Evolutionary conservation across 2,329 filamentous ascomycete genomes (phyloP).

Genomic region (Trichophyton simii): DNA sequence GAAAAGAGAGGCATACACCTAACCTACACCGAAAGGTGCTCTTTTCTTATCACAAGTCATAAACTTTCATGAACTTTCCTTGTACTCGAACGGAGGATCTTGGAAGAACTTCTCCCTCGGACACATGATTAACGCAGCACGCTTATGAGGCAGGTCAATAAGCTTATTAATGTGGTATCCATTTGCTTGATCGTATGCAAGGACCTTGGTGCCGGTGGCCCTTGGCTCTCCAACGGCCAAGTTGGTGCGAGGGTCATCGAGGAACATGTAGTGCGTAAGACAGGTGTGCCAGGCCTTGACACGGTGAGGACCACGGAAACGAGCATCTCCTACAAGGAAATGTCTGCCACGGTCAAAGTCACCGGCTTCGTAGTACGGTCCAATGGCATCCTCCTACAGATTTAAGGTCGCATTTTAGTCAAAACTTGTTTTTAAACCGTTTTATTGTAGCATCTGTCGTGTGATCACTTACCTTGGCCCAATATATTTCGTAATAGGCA

Average conservation of each 20-base stretch:
- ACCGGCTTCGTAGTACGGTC: constrained; percentile 44
- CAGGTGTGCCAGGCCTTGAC: constrained; percentile 48
- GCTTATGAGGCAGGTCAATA: constrained; percentile 59
- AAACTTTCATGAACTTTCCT: neutral
- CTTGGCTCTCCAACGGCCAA: constrained; percentile 54
- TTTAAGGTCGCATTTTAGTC: neutral
- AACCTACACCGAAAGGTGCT: constrained; percentile 9
- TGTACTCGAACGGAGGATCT: constrained; percentile 33
- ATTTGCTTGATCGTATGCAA: constrained; percentile 63
- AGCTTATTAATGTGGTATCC: constrained; percentile 61
- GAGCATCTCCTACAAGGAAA: constrained; percentile 45
- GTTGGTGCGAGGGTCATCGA: constrained; percentile 45
- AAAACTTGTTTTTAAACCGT: neutral
- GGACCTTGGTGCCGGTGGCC: constrained; percentile 54
- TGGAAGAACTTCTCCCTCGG: constrained; percentile 59
- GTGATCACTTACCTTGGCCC: constrained; percentile 46
- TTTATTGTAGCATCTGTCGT: neutral
- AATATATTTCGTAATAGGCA: constrained; percentile 71
- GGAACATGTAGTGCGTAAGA: constrained; percentile 47
- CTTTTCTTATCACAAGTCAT: constrained; percentile 23
- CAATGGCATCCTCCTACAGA: constrained; percentile 45
- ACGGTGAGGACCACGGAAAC: constrained; percentile 43
- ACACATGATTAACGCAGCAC: constrained; percentile 54
- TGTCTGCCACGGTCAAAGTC: constrained; percentile 49
- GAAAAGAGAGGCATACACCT: too few relatives aligned